Evolutionary conservation across 352 stramenopile genomes (phyloP).

Genomic region (Pythium aphanidermatum): DNA sequence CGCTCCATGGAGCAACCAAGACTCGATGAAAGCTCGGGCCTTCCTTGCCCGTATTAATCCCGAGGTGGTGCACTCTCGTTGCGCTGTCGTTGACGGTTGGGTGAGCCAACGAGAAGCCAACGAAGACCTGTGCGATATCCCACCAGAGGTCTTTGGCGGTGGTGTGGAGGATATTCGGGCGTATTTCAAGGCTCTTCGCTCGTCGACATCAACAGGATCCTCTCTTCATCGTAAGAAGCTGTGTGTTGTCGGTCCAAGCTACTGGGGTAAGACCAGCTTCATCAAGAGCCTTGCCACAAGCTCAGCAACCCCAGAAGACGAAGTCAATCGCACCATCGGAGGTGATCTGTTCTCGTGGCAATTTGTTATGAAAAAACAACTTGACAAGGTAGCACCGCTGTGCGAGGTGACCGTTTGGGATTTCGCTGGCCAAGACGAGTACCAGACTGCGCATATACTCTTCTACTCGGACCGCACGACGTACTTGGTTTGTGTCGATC

Average conservation of each 20-base stretch:
- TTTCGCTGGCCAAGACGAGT: constrained; percentile 2
- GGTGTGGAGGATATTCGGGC: too few species aligned
- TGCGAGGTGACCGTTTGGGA: constrained; percentile 8
- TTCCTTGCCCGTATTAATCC: too few species aligned
- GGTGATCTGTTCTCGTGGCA: constrained; percentile 19
- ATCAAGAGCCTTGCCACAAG: constrained; percentile 17
- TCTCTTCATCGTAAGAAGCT: constrained; percentile 18
- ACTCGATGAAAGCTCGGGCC: too few species aligned
- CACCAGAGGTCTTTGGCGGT: too few species aligned
- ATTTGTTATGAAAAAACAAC: constrained; percentile 1
- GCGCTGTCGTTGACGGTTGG: too few species aligned
- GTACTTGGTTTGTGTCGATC: constrained; percentile 2
- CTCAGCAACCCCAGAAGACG: background rate
- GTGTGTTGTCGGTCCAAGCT: constrained; percentile 18
- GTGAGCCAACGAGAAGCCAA: too few species aligned
- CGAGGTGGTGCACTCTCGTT: too few species aligned
- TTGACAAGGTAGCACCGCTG: background rate
- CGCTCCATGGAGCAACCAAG: too few species aligned
- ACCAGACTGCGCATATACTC: constrained; percentile 1
- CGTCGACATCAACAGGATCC: too few species aligned
- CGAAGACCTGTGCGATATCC: too few species aligned
- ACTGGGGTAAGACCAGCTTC: constrained; percentile 25
- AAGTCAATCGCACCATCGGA: constrained; percentile 19
- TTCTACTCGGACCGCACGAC: constrained; percentile 3
- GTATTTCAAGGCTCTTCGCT: too few species aligned